These are phyloP conservation scores for Wickerhamomyces sydowiorum DNA, from an alignment of 805 yeast genomes.

Conservation along the genomic window DNA sequence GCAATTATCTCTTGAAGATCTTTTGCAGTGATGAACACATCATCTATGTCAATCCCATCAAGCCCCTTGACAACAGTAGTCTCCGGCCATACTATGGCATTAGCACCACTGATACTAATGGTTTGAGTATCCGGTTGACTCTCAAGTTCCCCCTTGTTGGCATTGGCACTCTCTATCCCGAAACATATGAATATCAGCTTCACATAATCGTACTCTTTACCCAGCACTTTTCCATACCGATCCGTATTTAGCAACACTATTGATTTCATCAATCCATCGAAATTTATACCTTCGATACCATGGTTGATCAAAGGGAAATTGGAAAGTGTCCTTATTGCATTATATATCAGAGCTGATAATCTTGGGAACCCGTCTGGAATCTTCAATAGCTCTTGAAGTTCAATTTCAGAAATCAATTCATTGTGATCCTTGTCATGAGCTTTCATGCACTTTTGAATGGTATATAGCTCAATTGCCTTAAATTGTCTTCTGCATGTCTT, in stretches of 20 bases:
- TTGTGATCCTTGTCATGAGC: slow-evolving; percentile 16
- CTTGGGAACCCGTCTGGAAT: slow-evolving; percentile 28
- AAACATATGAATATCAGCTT: slow-evolving; percentile 46
- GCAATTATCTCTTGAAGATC: slow-evolving; percentile 41
- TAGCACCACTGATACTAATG: slow-evolving; percentile 7
- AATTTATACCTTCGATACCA: slow-evolving; percentile 26
- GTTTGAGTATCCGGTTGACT: slow-evolving; percentile 11
- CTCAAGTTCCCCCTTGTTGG: slow-evolving; percentile 7
- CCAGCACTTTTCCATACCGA: slow-evolving; percentile 31
- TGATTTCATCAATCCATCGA: slow-evolving; percentile 37
- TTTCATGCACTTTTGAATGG: slow-evolving; percentile 20
- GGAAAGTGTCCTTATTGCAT: slow-evolving; percentile 37
- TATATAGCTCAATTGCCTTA: slow-evolving; percentile 29
- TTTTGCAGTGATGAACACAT: slow-evolving; percentile 31
- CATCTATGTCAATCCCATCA: slow-evolving; percentile 37
- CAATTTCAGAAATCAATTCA: slow-evolving; percentile 20
- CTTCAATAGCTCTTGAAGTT: slow-evolving; percentile 27
- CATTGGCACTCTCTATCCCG: slow-evolving; percentile 17
- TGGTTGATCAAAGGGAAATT: slow-evolving; percentile 44
- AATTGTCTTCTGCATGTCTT: slow-evolving; percentile 26
- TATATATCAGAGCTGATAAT: slow-evolving; percentile 31
- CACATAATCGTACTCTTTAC: slow-evolving; percentile 31
- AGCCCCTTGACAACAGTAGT: slow-evolving; percentile 33
- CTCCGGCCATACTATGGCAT: slow-evolving; percentile 20
- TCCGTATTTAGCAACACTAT: slow-evolving; percentile 39